Conservation (phyloP, 2,329 filamentous ascomycete genomes). For the Cercospora berteroae region DNA sequence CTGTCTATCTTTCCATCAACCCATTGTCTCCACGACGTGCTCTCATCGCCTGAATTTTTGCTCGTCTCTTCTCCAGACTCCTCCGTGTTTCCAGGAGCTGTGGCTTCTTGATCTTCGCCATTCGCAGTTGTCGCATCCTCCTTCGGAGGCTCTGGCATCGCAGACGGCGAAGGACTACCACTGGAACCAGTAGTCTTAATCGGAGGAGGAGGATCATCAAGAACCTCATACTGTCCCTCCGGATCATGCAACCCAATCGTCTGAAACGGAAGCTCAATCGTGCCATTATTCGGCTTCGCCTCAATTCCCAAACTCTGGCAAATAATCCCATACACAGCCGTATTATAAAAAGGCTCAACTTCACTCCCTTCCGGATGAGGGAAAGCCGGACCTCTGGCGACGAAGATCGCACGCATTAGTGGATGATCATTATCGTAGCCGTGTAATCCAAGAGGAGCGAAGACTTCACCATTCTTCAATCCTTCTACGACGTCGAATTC, state of each 20-base stretch:
- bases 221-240: slow-evolving; percentile 18
- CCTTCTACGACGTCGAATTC: slow-evolving; percentile 75
- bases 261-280: slow-evolving; percentile 68
- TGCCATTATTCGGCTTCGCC: slow-evolving; percentile 83
- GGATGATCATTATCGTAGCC: slow-evolving; percentile 95
- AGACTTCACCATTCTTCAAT: slow-evolving; percentile 62
- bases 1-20: slow-evolving; percentile 34
- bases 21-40: slow-evolving; percentile 35
- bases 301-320: slow-evolving; percentile 79
- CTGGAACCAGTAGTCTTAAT: background rate
- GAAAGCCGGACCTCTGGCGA: slow-evolving; percentile 89
- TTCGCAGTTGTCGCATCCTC: background rate
- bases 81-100: background rate
- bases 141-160: background rate
- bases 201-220: slow-evolving; percentile 26
- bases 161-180: background rate
- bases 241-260: slow-evolving; percentile 59
- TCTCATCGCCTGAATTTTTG: background rate
- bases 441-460: slow-evolving; percentile 81
- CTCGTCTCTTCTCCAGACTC: background rate
- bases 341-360: slow-evolving; percentile 82
- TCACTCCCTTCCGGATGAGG: slow-evolving; percentile 78
- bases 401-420: slow-evolving; percentile 92
- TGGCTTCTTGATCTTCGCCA: background rate
- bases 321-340: slow-evolving; percentile 89